phyloP scores from a whole-genome alignment of 805 yeast species.

The Ogataea methanolica region DNA sequence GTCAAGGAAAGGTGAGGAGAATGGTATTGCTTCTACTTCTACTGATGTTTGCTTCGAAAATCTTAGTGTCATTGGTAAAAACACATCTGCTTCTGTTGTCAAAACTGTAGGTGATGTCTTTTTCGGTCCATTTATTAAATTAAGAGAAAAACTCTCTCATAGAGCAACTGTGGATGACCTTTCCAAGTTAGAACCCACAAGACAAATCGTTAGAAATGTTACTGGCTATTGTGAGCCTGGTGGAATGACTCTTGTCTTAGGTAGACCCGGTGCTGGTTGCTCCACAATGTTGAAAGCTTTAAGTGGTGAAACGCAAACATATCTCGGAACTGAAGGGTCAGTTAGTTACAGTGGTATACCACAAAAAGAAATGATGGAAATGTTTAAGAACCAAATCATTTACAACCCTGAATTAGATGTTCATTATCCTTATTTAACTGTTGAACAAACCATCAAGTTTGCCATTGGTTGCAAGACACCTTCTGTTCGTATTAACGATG shows the following conservation, averaged over 20 bases:
- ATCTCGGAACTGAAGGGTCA: constrained; percentile 34
- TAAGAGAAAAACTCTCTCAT: background rate
- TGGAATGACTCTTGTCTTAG: constrained; percentile 49
- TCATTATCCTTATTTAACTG: constrained; percentile 51
- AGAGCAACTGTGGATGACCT: constrained; percentile 4
- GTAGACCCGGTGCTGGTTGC: constrained; percentile 64
- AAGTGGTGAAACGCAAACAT: constrained; percentile 41
- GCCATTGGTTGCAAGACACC: constrained; percentile 60
- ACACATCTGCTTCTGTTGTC: constrained; percentile 30
- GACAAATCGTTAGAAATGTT: constrained; percentile 18
- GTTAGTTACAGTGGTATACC: constrained; percentile 45
- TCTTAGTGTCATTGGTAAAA: constrained; percentile 25
- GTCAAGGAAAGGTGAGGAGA: constrained; percentile 34
- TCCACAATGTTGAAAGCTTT: constrained; percentile 46
- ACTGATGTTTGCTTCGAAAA: constrained; percentile 40
- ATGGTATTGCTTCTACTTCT: constrained; percentile 34
- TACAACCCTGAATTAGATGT: constrained; percentile 53
- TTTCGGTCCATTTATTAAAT: constrained; percentile 7
- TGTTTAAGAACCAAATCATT: constrained; percentile 41
- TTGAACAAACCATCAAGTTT: constrained; percentile 50
- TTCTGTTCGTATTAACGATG: constrained; percentile 31
- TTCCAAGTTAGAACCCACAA: constrained; percentile 11
- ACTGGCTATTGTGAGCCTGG: constrained; percentile 37
- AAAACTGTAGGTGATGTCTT: constrained; percentile 37
- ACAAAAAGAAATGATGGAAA: constrained; percentile 40